A percentile compares a stretch with the other conserved stretches of the same genome.
phyloP scores from a whole-genome alignment of 352 stramenopile species.

The Pythium guiyangense region DNA sequence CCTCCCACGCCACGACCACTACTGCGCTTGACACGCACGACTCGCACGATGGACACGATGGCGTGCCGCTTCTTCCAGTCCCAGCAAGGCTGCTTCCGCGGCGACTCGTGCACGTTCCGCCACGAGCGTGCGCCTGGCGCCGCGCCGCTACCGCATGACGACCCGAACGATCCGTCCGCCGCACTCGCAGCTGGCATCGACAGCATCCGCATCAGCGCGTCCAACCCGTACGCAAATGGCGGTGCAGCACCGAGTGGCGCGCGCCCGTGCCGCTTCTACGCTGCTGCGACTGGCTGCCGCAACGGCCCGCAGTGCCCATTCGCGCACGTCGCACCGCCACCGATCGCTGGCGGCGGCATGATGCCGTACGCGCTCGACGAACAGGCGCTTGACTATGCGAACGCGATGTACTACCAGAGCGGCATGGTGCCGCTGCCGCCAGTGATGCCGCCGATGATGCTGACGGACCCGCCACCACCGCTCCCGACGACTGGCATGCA shows the following conservation, averaged over 20 bases:
- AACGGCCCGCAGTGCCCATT: constrained; percentile 62
- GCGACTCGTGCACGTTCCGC: constrained; percentile 56
- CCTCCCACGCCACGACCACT: neutral
- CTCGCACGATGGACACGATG: constrained; percentile 6
- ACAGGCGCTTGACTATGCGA: constrained; percentile 17
- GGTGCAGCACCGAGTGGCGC: constrained; percentile 1
- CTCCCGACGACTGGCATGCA: neutral
- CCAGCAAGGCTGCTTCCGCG: constrained; percentile 62
- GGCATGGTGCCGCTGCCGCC: constrained; percentile 14
- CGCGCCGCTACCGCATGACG: constrained; percentile 1
- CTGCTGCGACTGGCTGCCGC: constrained; percentile 45
- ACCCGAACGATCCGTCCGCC: neutral
- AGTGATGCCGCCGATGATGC: constrained; percentile 24
- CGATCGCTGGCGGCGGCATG: constrained; percentile 1
- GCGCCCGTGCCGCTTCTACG: constrained; percentile 57
- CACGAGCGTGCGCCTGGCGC: constrained; percentile 25
- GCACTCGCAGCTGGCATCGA: constrained; percentile 2
- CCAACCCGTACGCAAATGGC: constrained; percentile 1
- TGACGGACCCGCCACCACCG: constrained; percentile 12
- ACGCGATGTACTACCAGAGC: constrained; percentile 16
- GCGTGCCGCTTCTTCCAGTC: constrained; percentile 75
- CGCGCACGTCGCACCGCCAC: constrained; percentile 23
- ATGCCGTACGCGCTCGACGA: constrained; percentile 17
- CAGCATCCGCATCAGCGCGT: constrained; percentile 1
- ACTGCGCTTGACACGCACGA: neutral